Evolutionary conservation across 495 filamentous ascomycete genomes (phyloP).

Genomic region (Apodospora peruviana): DNA sequence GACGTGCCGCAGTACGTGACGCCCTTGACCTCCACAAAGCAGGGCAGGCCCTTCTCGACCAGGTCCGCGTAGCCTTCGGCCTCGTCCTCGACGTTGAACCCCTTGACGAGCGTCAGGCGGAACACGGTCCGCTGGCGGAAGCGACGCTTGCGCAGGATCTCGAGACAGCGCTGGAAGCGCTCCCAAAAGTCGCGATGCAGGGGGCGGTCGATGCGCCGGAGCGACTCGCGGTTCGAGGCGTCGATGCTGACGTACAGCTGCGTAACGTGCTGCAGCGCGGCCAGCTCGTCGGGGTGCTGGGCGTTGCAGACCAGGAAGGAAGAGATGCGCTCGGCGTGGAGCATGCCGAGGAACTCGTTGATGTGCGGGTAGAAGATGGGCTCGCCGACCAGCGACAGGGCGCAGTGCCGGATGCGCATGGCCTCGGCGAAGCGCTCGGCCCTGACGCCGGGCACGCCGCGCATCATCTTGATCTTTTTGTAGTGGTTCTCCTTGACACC

Average conservation of each 20-base stretch:
- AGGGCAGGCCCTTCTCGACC: slow-evolving; percentile 75
- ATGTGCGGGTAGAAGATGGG: slow-evolving; percentile 98
- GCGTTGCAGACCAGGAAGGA: slow-evolving; percentile 97
- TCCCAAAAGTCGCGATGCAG: slow-evolving; percentile 97
- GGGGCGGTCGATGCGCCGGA: slow-evolving; percentile 82
- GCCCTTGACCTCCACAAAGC: slow-evolving; percentile 92
- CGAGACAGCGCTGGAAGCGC: slow-evolving; percentile 82
- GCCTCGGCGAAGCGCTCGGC: slow-evolving; percentile 90
- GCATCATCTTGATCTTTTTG: slow-evolving; percentile 95
- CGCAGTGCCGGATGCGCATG: slow-evolving; percentile 89
- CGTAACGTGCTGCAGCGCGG: slow-evolving; percentile 72
- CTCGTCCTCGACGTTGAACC: slow-evolving; percentile 94
- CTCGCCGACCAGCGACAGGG: slow-evolving; percentile 84
- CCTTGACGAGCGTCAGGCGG: slow-evolving; percentile 88
- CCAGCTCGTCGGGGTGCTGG: slow-evolving; percentile 91
- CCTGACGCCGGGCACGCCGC: slow-evolving; percentile 84
- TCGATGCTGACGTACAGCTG: slow-evolving; percentile 96
- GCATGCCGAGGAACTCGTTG: slow-evolving; percentile 76
- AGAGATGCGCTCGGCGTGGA: slow-evolving; percentile 82
- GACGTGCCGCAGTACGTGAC: slow-evolving; percentile 95
- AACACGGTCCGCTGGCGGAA: slow-evolving; percentile 87
- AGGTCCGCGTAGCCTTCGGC: slow-evolving; percentile 85
- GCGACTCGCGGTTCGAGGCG: slow-evolving; percentile 80
- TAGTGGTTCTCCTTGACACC: slow-evolving; percentile 90
- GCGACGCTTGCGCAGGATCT: slow-evolving; percentile 78